These are phyloP conservation scores for Paraphoma chrysanthemicola DNA, from an alignment of 2,329 filamentous ascomycete species.

Conservation along the genomic window DNA sequence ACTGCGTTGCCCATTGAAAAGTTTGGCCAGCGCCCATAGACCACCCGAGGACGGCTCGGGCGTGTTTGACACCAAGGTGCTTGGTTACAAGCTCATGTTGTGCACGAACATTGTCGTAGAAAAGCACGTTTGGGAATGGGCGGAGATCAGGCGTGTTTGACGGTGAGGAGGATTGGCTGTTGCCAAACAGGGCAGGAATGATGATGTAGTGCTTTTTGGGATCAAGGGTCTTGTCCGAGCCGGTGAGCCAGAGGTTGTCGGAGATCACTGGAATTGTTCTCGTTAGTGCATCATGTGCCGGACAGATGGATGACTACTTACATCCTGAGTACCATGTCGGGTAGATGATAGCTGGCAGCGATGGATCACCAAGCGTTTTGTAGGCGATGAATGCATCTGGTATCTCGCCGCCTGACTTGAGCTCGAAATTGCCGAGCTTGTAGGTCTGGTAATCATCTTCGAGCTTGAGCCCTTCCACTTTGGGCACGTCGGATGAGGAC, in stretches of 20 bases:
- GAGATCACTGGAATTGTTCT: slow-evolving; percentile 57
- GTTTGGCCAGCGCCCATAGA: slow-evolving; percentile 74
- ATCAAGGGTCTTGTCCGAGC: slow-evolving; percentile 68
- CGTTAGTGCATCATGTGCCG: not conserved
- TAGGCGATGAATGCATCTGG: slow-evolving; percentile 74
- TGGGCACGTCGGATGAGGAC: slow-evolving; percentile 13
- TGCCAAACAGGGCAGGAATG: slow-evolving; percentile 72
- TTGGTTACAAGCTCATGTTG: slow-evolving; percentile 72
- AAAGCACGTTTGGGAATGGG: slow-evolving; percentile 68
- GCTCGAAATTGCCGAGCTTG: slow-evolving; percentile 69
- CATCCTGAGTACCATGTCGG: slow-evolving; percentile 77
- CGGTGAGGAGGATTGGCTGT: slow-evolving; percentile 71
- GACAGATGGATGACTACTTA: slow-evolving; percentile 33
- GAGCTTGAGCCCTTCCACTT: slow-evolving; percentile 17
- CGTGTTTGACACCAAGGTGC: slow-evolving; percentile 65
- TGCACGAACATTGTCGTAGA: slow-evolving; percentile 74
- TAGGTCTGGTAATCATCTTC: slow-evolving; percentile 58
- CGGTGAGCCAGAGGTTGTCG: slow-evolving; percentile 79
- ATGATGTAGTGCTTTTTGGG: slow-evolving; percentile 73
- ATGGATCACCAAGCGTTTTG: slow-evolving; percentile 73
- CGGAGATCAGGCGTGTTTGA: slow-evolving; percentile 64
- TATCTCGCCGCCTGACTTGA: slow-evolving; percentile 70
- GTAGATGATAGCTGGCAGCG: slow-evolving; percentile 73
- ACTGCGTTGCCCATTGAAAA: slow-evolving; percentile 69
- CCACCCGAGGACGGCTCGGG: slow-evolving; percentile 71